These are phyloP conservation scores for Starmerella khaoyaiensis DNA, from an alignment of 805 yeast species.

Conservation along the genomic window DNA sequence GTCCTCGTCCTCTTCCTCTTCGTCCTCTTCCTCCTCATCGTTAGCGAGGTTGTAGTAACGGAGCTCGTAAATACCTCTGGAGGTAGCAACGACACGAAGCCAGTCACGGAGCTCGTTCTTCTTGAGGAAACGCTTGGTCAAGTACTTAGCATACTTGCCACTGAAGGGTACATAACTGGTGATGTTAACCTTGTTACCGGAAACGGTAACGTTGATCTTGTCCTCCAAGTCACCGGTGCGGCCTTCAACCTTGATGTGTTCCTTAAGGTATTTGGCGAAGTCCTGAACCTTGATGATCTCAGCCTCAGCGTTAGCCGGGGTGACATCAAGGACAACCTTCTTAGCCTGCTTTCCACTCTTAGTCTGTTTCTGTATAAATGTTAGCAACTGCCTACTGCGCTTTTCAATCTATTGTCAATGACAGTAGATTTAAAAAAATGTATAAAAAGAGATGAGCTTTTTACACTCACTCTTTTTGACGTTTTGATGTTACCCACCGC, in stretches of 20 bases:
- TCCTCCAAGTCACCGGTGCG: conserved; percentile 94
- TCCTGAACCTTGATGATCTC: conserved; percentile 96
- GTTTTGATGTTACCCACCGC: conserved; percentile 22
- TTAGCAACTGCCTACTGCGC: conserved; percentile 65
- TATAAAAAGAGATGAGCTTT: conserved; percentile 5
- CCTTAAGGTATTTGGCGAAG: conserved; percentile 94
- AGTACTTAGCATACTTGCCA: conserved; percentile 99
- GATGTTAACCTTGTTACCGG: conserved; percentile 80
- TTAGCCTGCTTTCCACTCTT: conserved; percentile 63
- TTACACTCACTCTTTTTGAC: too few relatives aligned
- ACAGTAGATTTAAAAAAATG: conserved; percentile 10
- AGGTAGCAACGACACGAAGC: conserved; percentile 96
- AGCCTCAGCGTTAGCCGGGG: conserved; percentile 95
- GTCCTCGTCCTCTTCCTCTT: conserved; percentile 39
- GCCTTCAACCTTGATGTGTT: conserved; percentile 98
- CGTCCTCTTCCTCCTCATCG: conserved; percentile 91
- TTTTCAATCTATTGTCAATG: too few relatives aligned
- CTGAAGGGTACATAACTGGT: conserved; percentile 92
- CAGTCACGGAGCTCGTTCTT: conserved; percentile 99
- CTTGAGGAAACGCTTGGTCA: conserved; percentile 99
- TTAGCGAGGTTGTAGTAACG: conserved; percentile 98
- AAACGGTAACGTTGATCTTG: conserved; percentile 65
- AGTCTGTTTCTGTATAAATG: conserved; percentile 30
- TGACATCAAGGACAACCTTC: conserved; percentile 87
- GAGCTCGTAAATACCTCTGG: conserved; percentile 91